Conservation (phyloP, 495 filamentous ascomycete species). For the Penicillium manginii region DNA sequence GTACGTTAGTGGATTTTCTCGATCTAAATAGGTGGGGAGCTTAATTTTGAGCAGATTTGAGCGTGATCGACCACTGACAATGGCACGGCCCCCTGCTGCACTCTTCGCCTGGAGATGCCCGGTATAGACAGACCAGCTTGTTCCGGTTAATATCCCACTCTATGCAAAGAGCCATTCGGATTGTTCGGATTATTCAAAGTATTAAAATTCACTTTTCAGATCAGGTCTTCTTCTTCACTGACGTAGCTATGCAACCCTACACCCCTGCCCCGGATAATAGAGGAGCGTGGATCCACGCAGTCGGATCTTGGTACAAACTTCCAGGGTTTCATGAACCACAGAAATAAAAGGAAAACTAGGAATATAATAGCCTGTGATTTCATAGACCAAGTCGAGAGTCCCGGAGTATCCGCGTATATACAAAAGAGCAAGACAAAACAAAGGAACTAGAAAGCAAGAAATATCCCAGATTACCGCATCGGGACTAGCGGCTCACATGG, state of each 20-base stretch:
- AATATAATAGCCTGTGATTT: background rate
- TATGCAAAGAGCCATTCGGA: background rate
- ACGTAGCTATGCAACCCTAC: slow-evolving; percentile 3
- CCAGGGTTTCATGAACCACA: slow-evolving; percentile 10
- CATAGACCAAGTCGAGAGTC: background rate
- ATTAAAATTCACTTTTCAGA: background rate
- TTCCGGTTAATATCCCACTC: background rate
- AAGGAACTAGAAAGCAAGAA: background rate
- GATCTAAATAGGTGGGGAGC: background rate
- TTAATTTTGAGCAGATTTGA: slow-evolving; percentile 35
- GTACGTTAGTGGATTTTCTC: background rate
- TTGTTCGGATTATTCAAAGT: background rate
- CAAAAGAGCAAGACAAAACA: background rate
- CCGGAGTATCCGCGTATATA: slow-evolving; percentile 1
- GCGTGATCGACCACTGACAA: slow-evolving; percentile 7
- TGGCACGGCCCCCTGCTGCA: background rate
- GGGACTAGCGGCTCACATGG: slow-evolving; percentile 25
- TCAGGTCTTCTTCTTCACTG: background rate
- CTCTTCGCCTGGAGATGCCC: background rate
- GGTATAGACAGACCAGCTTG: background rate
- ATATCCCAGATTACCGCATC: slow-evolving; percentile 9
- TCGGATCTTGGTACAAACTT: slow-evolving; percentile 6
- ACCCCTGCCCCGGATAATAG: slow-evolving; percentile 1
- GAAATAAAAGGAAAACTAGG: background rate
- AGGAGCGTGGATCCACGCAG: background rate